Evolutionary conservation across 768 basidiomycete genomes (phyloP).

Genomic region (Lepiota venenata): DNA sequence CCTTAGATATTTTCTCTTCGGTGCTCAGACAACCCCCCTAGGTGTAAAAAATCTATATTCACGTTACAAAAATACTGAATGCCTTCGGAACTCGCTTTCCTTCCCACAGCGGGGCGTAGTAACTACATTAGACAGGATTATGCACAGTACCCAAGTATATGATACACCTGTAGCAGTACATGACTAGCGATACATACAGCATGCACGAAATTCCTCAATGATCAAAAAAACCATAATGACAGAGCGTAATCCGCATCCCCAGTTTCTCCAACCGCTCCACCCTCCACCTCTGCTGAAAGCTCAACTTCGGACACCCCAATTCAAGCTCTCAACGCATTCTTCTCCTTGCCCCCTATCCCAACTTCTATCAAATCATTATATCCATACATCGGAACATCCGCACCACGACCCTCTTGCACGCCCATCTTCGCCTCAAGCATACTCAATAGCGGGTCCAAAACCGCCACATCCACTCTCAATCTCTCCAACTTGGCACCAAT

Average conservation of each 20-base stretch:
- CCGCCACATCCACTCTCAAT: neutral
- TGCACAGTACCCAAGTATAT: too few species aligned
- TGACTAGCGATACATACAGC: neutral
- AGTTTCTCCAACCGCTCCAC: slow-evolving; percentile 9
- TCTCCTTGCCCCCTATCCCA: neutral
- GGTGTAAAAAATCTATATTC: too few species aligned
- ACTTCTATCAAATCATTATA: neutral
- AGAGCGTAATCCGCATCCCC: slow-evolving; percentile 6
- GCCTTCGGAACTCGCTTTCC: too few species aligned
- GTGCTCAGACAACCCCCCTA: too few species aligned
- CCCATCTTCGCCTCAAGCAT: slow-evolving; percentile 9
- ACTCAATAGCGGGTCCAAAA: slow-evolving; percentile 5
- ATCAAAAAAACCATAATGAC: slow-evolving; percentile 10
- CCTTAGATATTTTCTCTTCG: too few species aligned
- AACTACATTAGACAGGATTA: too few species aligned
- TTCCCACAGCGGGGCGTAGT: too few species aligned
- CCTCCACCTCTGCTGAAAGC: slow-evolving; percentile 10
- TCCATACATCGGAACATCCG: neutral
- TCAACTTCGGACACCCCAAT: slow-evolving; percentile 8
- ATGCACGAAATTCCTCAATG: neutral
- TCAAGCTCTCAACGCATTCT: slow-evolving; percentile 5
- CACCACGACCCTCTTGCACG: neutral
- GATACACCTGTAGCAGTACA: too few species aligned
- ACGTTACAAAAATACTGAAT: too few species aligned
- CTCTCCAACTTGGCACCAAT: slow-evolving; percentile 5